Evolutionary conservation across 225 moss, liverwort and hornwort species (phyloP).

Genomic region (Pleurozium schreberi): DNA sequence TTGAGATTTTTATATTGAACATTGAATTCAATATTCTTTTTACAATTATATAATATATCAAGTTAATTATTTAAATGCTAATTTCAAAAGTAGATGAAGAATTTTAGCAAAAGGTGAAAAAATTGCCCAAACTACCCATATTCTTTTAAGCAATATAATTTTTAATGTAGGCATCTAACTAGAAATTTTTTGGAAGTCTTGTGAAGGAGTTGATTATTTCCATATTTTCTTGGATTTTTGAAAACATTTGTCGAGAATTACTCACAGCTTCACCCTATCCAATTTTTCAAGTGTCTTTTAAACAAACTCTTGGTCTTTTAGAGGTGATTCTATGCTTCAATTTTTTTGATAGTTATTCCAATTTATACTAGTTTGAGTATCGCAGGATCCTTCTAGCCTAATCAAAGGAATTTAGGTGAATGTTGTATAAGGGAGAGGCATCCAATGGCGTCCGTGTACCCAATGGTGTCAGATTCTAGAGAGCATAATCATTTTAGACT

Average conservation of each 20-base stretch:
- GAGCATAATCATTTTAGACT: too few species aligned
- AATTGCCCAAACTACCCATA: accelerated
- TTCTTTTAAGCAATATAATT: accelerated
- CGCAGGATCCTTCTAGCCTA: accelerated
- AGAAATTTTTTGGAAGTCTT: accelerated
- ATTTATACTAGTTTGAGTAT: not conserved
- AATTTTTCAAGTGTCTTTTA: accelerated
- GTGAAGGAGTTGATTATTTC: accelerated
- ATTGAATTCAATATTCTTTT: not conserved
- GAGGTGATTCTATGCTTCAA: accelerated
- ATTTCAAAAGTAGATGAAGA: not conserved
- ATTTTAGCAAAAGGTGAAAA: too few species aligned
- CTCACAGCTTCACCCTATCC: not conserved
- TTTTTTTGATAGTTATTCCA: not conserved
- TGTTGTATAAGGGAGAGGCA: too few species aligned
- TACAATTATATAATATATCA: not conserved
- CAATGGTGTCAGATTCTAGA: too few species aligned
- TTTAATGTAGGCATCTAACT: accelerated
- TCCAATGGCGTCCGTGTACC: too few species aligned
- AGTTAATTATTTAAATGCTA: not conserved
- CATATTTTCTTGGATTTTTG: not conserved
- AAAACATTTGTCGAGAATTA: not conserved
- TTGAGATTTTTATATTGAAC: not conserved
- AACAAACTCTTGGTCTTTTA: not conserved
- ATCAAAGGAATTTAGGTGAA: not conserved